A percentile compares a stretch with the other conserved stretches of the same genome.
phyloP scores from a whole-genome alignment of 306 rosid genomes.

The Medicago arabica region DNA sequence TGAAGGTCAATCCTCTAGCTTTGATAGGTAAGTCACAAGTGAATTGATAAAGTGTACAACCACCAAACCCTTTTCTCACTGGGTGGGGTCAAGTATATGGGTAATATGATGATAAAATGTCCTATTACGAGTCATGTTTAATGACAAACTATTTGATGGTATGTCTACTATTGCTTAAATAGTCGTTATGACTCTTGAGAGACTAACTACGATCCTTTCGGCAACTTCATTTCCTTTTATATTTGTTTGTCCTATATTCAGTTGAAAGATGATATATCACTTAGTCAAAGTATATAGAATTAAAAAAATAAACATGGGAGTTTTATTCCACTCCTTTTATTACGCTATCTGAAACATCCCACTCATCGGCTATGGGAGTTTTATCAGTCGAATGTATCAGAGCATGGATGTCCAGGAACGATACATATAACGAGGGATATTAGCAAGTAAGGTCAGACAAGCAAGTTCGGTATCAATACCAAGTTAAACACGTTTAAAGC shows the following conservation, averaged over 20 bases:
- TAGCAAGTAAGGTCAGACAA: too few species aligned
- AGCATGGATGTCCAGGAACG: too few species aligned
- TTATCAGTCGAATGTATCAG: too few species aligned
- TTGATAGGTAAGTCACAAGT: conserved; percentile 23
- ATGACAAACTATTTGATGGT: not conserved
- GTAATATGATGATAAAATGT: not conserved
- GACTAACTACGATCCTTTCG: conserved; percentile 7
- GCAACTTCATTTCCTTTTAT: conserved; percentile 29
- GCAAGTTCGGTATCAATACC: too few species aligned
- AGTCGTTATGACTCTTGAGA: conserved; percentile 24
- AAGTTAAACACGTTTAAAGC: too few species aligned
- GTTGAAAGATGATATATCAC: conserved; percentile 16
- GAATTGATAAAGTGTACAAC: not conserved
- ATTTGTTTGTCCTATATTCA: conserved; percentile 11
- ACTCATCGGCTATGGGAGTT: too few species aligned
- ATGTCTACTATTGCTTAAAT: conserved; percentile 23
- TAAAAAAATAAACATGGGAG: not conserved
- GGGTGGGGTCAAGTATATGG: not conserved
- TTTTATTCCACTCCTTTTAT: conserved; percentile 12
- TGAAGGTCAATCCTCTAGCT: conserved; percentile 23
- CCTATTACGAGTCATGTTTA: not conserved
- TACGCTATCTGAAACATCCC: too few species aligned
- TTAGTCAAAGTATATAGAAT: conserved; percentile 13
- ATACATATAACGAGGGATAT: too few species aligned
- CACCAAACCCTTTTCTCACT: not conserved